phyloP scores from a whole-genome alignment of 2,329 filamentous ascomycete species.

The Trichocomaceae sp. region DNA sequence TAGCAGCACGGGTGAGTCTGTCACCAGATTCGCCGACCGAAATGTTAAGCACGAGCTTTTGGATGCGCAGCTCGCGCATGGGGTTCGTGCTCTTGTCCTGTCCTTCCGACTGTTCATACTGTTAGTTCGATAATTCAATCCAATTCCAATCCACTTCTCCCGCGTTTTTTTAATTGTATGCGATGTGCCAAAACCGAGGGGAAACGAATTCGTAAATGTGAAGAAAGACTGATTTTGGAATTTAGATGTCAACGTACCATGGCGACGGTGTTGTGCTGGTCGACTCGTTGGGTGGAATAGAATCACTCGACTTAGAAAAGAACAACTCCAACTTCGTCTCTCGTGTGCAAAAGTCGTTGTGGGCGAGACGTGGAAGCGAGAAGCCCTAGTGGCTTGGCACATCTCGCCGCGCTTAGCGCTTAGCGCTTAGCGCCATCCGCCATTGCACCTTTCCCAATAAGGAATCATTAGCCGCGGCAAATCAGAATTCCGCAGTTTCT shows the following conservation, averaged over 20 bases:
- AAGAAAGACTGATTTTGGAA: not conserved
- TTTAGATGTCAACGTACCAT: constrained; percentile 36
- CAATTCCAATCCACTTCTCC: not conserved
- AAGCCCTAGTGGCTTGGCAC: constrained; percentile 16
- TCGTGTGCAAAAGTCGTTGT: constrained; percentile 15
- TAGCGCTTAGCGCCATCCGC: constrained; percentile 11
- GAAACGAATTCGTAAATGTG: not conserved
- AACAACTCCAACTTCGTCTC: not conserved
- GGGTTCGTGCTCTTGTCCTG: constrained; percentile 83
- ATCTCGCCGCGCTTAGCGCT: too few relatives aligned
- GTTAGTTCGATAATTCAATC: constrained; percentile 9
- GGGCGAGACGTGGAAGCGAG: constrained; percentile 15
- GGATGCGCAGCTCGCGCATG: constrained; percentile 99
- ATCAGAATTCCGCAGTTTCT: not conserved
- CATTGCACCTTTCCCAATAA: not conserved
- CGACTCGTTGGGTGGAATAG: constrained; percentile 29
- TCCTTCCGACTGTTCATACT: constrained; percentile 55
- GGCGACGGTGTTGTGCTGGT: constrained; percentile 40
- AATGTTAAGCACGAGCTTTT: constrained; percentile 99
- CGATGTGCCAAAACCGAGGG: too few relatives aligned
- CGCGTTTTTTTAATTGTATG: too few relatives aligned
- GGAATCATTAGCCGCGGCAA: constrained; percentile 8
- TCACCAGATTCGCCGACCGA: constrained; percentile 99
- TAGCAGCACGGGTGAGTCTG: constrained; percentile 98
- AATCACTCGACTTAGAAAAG: constrained; percentile 19